Conservation (phyloP, 306 rosid species). For the Lathyrus aphaca region DNA sequence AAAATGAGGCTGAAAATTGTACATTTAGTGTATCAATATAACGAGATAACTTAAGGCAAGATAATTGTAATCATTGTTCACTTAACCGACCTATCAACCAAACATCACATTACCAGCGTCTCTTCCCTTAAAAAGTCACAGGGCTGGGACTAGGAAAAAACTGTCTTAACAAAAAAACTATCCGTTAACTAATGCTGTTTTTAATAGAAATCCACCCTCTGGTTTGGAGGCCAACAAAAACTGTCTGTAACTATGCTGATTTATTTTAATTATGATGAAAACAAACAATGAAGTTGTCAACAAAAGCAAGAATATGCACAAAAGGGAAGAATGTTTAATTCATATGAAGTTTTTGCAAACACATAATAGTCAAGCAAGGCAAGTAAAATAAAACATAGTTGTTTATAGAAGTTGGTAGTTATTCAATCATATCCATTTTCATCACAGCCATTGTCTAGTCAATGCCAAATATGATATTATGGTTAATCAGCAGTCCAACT, state of each 20-base stretch:
- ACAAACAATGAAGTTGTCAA: background rate
- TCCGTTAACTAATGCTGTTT: no score
- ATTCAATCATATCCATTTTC: constrained; percentile 55
- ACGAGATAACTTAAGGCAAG: no score
- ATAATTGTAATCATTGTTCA: no score
- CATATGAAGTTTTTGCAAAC: constrained; percentile 57
- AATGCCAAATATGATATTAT: constrained; percentile 29
- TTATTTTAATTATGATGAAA: background rate
- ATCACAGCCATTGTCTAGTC: constrained; percentile 32
- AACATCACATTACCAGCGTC: no score
- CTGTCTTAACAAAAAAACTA: no score
- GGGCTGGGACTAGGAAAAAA: no score
- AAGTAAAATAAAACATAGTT: constrained; percentile 50
- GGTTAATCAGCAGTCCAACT: constrained; percentile 98
- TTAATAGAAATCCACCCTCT: background rate
- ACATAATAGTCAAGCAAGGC: constrained; percentile 38
- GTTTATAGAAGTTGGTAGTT: constrained; percentile 46
- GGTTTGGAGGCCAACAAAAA: background rate
- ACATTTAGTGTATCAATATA: no score
- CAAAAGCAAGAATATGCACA: constrained; percentile 22
- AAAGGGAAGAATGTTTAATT: constrained; percentile 25
- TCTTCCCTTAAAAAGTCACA: no score
- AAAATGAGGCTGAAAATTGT: no score
- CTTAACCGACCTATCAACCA: no score
- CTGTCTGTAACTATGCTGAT: background rate